Evolutionary conservation across 2,329 filamentous ascomycete genomes (phyloP).

Genomic region (Rhynchosporium secalis): DNA sequence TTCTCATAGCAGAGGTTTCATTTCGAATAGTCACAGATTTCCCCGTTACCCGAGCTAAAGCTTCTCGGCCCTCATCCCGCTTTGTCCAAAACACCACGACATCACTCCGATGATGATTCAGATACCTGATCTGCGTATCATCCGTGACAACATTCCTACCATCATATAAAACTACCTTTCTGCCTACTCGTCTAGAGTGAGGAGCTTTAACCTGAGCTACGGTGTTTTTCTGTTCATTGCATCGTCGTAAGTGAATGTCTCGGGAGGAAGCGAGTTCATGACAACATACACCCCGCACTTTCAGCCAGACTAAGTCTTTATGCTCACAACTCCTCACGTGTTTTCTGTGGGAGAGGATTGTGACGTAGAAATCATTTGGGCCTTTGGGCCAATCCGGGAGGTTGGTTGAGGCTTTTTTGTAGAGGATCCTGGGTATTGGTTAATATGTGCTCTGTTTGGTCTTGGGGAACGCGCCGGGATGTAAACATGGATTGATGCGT

Average conservation of each 20-base stretch:
- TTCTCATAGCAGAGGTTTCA: background rate
- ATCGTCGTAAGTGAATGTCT: background rate
- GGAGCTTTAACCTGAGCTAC: slow-evolving; percentile 13
- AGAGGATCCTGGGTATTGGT: slow-evolving; percentile 13
- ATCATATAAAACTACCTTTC: slow-evolving; percentile 9
- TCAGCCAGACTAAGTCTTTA: slow-evolving; percentile 23
- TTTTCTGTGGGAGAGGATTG: slow-evolving; percentile 18
- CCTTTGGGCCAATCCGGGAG: slow-evolving; percentile 18
- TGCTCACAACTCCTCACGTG: slow-evolving; percentile 14
- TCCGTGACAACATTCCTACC: background rate
- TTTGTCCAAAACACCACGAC: slow-evolving; percentile 26
- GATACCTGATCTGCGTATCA: slow-evolving; percentile 13
- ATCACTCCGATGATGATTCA: slow-evolving; percentile 10
- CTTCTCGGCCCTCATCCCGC: background rate
- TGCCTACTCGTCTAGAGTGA: slow-evolving; percentile 6
- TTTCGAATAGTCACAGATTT: background rate
- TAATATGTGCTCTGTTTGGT: background rate
- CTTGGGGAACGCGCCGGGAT: background rate
- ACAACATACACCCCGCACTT: slow-evolving; percentile 18
- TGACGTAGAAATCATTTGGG: slow-evolving; percentile 20
- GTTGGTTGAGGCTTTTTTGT: slow-evolving; percentile 16
- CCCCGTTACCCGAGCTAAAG: background rate
- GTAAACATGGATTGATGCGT: background rate
- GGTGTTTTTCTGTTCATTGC: slow-evolving; percentile 17
- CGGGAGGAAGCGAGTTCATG: background rate